A percentile compares a stretch with the other conserved stretches of the same genome.
Conservation (phyloP, 164 flowering plant genomes). For the Piper betle region DNA sequence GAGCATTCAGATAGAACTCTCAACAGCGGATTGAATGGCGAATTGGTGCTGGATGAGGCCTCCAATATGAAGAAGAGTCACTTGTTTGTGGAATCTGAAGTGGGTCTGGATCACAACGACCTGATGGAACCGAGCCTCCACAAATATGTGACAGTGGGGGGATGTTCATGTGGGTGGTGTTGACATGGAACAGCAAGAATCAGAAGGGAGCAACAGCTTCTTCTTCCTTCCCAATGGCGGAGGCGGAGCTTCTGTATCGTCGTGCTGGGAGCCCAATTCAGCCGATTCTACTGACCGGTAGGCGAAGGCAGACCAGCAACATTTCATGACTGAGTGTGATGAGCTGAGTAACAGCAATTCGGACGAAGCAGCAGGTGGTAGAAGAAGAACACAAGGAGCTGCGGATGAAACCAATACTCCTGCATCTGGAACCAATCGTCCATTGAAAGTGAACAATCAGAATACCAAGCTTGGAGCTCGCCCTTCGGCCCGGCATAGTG, state of each 20-base stretch:
- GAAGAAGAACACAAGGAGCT: background rate
- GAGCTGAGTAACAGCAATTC: too few species aligned
- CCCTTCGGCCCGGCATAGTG: background rate
- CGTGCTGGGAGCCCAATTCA: slow-evolving; percentile 71
- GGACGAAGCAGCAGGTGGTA: background rate
- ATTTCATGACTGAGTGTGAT: background rate
- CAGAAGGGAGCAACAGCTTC: slow-evolving; percentile 79
- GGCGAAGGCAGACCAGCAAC: slow-evolving; percentile 10
- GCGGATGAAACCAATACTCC: background rate
- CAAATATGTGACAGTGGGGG: slow-evolving; percentile 78
- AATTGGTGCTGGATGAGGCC: slow-evolving; percentile 13
- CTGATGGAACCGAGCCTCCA: slow-evolving; percentile 73
- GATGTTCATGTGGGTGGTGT: too few species aligned
- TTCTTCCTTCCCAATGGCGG: background rate
- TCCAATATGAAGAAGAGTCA: slow-evolving; percentile 14
- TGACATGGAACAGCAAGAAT: slow-evolving; percentile 56
- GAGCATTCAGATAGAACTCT: slow-evolving; percentile 12
- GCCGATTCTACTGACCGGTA: slow-evolving; percentile 59
- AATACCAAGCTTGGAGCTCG: background rate
- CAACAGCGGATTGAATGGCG: too few species aligned
- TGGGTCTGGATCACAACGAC: slow-evolving; percentile 28
- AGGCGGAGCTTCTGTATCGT: slow-evolving; percentile 32
- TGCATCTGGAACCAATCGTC: background rate
- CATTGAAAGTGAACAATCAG: background rate
- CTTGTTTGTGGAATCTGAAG: slow-evolving; percentile 57